Evolutionary conservation across 2,329 filamentous ascomycete species (phyloP).

Genomic region (Myriangium duriaei): DNA sequence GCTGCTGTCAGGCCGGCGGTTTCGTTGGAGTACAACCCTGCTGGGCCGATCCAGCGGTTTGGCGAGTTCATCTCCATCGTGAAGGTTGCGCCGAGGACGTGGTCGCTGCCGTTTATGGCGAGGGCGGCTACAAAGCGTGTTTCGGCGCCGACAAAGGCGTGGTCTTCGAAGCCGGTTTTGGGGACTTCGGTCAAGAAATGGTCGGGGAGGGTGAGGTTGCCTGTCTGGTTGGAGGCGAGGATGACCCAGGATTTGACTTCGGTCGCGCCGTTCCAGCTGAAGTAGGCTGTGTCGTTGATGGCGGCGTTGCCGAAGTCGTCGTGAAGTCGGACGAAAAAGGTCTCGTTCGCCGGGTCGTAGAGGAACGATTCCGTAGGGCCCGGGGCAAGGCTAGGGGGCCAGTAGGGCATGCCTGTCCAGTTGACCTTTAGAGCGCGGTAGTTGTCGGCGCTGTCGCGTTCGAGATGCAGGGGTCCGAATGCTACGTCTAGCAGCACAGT

Average conservation of each 20-base stretch:
- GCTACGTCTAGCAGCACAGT: slow-evolving; percentile 41
- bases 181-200: slow-evolving; percentile 2
- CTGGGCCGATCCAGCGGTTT: too few relatives aligned
- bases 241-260: slow-evolving; percentile 22
- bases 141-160: slow-evolving; percentile 1
- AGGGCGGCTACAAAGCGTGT: slow-evolving; percentile 3
- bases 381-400: slow-evolving; percentile 3
- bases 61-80: slow-evolving; percentile 4
- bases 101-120: not conserved
- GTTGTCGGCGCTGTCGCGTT: slow-evolving; percentile 7
- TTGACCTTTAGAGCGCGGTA: slow-evolving; percentile 8
- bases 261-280: slow-evolving; percentile 41
- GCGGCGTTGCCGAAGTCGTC: not conserved
- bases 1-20: not conserved
- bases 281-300: slow-evolving; percentile 28
- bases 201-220: slow-evolving; percentile 1
- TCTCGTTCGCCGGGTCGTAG: not conserved
- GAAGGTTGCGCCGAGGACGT: not conserved
- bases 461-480: slow-evolving; percentile 21
- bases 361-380: not conserved
- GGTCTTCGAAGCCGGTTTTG: slow-evolving; percentile 6
- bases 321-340: not conserved
- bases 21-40: too few relatives aligned
- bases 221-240: slow-evolving; percentile 3
- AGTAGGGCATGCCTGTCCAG: slow-evolving; percentile 2